Evolutionary conservation across 306 rosid species (phyloP).

Genomic region (Castanea sativa): DNA sequence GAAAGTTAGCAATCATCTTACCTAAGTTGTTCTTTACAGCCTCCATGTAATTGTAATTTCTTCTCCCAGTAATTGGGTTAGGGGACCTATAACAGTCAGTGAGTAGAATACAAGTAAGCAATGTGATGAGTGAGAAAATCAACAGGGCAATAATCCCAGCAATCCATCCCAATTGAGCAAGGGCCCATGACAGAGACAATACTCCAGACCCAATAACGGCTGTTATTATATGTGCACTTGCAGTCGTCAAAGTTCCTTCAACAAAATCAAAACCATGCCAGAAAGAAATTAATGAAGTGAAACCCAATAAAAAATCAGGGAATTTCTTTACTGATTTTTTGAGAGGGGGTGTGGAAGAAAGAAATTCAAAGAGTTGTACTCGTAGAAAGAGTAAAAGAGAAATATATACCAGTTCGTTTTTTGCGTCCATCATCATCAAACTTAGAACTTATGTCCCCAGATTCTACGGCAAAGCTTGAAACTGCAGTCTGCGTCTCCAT

Average conservation of each 20-base stretch:
- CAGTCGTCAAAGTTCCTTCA: conserved; percentile 46
- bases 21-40: conserved; percentile 39
- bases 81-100: conserved; percentile 40
- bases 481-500: neutral
- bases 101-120: conserved; percentile 26
- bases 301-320: neutral
- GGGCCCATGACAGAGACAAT: conserved; percentile 39
- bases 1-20: neutral
- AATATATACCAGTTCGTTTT: conserved; percentile 35
- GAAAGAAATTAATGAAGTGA: neutral
- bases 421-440: conserved; percentile 40
- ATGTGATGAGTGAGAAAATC: conserved; percentile 20
- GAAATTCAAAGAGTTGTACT: neutral
- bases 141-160: conserved; percentile 14
- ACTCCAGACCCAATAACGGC: conserved; percentile 53
- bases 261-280: neutral
- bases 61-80: conserved; percentile 31
- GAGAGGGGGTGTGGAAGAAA: neutral
- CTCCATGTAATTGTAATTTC: conserved; percentile 32
- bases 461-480: neutral
- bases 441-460: neutral
- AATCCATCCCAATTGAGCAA: conserved; percentile 53
- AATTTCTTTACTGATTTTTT: neutral
- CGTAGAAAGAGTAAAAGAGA: neutral
- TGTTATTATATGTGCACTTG: conserved; percentile 44